Evolutionary conservation across 441 rosid species (phyloP).

Genomic region (Monsonia emarginata): DNA sequence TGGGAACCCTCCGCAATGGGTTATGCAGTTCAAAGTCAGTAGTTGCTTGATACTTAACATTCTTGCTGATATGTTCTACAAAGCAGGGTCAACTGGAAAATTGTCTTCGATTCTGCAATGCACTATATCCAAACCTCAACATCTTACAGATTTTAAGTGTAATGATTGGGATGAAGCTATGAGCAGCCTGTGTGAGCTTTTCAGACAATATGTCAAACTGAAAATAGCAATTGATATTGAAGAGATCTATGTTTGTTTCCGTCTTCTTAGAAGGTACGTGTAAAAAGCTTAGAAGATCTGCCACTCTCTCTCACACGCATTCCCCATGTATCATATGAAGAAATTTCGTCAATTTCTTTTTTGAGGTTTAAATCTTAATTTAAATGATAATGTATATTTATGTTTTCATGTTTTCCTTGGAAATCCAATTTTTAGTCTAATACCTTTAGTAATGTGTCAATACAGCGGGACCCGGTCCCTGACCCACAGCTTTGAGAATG

Average conservation of each 20-base stretch:
- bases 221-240: conserved; percentile 69
- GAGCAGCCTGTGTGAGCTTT: conserved; percentile 44
- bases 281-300: background rate
- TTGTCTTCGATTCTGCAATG: conserved; percentile 53
- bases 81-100: conserved; percentile 32
- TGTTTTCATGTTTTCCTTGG: background rate
- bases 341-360: background rate
- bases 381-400: background rate
- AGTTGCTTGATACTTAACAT: conserved; percentile 33
- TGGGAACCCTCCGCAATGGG: conserved; percentile 81
- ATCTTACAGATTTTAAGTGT: conserved; percentile 28
- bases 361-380: background rate
- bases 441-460: no score
- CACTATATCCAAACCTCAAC: conserved; percentile 27
- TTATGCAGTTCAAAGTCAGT: conserved; percentile 49
- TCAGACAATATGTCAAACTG: conserved; percentile 54
- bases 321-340: background rate
- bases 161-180: conserved; percentile 42
- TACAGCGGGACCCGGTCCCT: no score
- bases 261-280: conserved; percentile 57
- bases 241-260: conserved; percentile 67
- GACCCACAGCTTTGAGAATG: no score
- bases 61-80: conserved; percentile 49
- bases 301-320: background rate
- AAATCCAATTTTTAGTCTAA: no score